These are phyloP conservation scores for Tulasnella sp. DNA, from an alignment of 768 basidiomycete species.

Conservation along the genomic window DNA sequence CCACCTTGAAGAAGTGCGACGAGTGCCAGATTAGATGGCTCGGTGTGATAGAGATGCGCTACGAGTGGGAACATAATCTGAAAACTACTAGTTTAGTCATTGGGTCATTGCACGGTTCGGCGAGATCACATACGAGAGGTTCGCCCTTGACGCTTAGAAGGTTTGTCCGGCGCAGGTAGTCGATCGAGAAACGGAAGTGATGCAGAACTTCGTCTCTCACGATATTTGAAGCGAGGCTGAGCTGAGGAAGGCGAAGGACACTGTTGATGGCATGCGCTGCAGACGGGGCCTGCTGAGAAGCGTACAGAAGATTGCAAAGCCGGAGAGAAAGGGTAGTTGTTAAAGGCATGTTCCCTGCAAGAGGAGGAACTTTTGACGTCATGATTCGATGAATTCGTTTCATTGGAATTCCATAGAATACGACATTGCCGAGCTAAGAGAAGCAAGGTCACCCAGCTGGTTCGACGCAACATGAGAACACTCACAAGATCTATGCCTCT, in stretches of 20 bases:
- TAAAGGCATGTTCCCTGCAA: constrained; percentile 62
- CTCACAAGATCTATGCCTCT: constrained; percentile 58
- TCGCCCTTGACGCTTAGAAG: constrained; percentile 52
- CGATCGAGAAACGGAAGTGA: constrained; percentile 65
- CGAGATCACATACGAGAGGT: constrained; percentile 54
- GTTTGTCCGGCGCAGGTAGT: constrained; percentile 58
- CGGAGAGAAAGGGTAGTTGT: constrained; percentile 64
- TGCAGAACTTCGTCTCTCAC: constrained; percentile 58
- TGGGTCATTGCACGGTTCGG: constrained; percentile 44
- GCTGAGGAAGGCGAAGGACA: constrained; percentile 53
- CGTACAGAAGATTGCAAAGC: constrained; percentile 62
- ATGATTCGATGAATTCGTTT: constrained; percentile 61
- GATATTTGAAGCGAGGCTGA: constrained; percentile 54
- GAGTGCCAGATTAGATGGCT: constrained; percentile 67
- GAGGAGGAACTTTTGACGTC: constrained; percentile 57
- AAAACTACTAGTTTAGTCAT: background rate
- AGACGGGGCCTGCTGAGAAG: constrained; percentile 49
- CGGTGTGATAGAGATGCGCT: constrained; percentile 45
- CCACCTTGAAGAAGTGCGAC: constrained; percentile 55
- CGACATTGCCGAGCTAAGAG: constrained; percentile 53
- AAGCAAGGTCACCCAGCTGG: background rate
- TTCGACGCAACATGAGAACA: background rate
- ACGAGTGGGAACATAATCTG: constrained; percentile 18
- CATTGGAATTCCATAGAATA: constrained; percentile 65
- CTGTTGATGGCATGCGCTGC: constrained; percentile 51